phyloP scores from a whole-genome alignment of 2,329 filamentous ascomycete genomes.

The Colletotrichum eleusines region DNA sequence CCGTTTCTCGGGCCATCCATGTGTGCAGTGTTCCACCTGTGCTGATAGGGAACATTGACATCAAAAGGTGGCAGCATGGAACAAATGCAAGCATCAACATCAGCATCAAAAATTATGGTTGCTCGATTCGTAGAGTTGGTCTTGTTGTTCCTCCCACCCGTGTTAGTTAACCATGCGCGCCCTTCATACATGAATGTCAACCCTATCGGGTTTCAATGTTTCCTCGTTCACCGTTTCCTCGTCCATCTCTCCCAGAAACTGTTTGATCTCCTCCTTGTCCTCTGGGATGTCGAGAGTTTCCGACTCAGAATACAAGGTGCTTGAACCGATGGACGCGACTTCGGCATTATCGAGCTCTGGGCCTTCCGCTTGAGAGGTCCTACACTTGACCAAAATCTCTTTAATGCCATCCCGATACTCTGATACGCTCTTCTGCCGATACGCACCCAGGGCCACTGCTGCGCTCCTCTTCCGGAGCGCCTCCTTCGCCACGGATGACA shows the following conservation, averaged over 20 bases:
- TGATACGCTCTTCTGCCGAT: background rate
- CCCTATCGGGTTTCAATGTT: too few species aligned
- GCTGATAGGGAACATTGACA: background rate
- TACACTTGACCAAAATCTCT: background rate
- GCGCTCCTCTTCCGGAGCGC: slow-evolving; percentile 10
- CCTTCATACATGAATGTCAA: background rate
- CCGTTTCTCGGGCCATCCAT: slow-evolving; percentile 51
- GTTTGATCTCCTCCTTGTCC: slow-evolving; percentile 1
- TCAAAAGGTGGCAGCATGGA: background rate
- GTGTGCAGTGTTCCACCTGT: background rate
- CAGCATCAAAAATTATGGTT: background rate
- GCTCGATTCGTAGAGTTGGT: background rate
- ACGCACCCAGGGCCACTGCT: background rate
- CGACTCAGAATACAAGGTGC: background rate
- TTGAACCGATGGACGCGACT: background rate
- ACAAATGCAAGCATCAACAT: background rate
- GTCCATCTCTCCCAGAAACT: background rate
- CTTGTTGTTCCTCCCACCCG: background rate
- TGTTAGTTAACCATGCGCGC: background rate
- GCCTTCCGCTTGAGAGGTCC: background rate
- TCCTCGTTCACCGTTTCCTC: rapidly evolving
- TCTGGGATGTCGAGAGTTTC: background rate
- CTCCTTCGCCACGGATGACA: slow-evolving; percentile 14
- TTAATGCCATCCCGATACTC: background rate
- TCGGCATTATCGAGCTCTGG: background rate